A percentile compares a stretch with the other conserved stretches of the same genome.
phyloP scores from a whole-genome alignment of 2,329 filamentous ascomycete species.

The Cladosporium phlei region DNA sequence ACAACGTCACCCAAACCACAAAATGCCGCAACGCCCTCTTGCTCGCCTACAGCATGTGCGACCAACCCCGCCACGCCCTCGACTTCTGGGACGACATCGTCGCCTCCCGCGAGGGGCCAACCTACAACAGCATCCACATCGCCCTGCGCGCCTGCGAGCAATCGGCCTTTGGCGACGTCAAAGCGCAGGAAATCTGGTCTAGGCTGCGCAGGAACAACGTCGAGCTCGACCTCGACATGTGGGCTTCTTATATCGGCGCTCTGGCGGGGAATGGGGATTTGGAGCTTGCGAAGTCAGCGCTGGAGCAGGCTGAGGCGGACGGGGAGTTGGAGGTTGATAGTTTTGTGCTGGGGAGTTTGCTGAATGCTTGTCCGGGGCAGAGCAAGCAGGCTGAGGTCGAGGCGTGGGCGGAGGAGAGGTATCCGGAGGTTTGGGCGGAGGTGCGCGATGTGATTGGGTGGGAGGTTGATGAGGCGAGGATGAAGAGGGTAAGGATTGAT shows the following conservation, averaged over 20 bases:
- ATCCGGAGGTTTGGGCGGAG: slow-evolving; percentile 64
- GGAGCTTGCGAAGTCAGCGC: slow-evolving; percentile 60
- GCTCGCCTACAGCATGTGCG: slow-evolving; percentile 72
- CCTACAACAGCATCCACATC: slow-evolving; percentile 72
- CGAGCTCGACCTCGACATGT: slow-evolving; percentile 67
- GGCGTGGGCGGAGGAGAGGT: slow-evolving; percentile 65
- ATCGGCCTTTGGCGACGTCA: slow-evolving; percentile 41
- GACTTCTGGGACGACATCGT: slow-evolving; percentile 81
- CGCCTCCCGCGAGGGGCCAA: slow-evolving; percentile 79
- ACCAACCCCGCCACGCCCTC: slow-evolving; percentile 61
- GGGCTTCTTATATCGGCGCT: slow-evolving; percentile 70
- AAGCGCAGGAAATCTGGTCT: slow-evolving; percentile 59
- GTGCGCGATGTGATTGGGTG: slow-evolving; percentile 50
- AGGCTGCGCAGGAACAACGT: slow-evolving; percentile 71
- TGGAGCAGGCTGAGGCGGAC: slow-evolving; percentile 62
- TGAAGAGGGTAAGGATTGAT: slow-evolving; percentile 26
- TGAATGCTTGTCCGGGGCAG: slow-evolving; percentile 64
- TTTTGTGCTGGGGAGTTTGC: slow-evolving; percentile 72
- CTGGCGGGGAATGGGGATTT: slow-evolving; percentile 68
- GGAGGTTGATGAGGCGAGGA: slow-evolving; percentile 17
- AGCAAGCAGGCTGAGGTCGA: slow-evolving; percentile 63
- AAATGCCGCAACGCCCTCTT: slow-evolving; percentile 78
- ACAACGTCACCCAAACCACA: slow-evolving; percentile 71
- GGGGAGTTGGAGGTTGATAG: slow-evolving; percentile 64
- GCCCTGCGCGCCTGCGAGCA: slow-evolving; percentile 76